Evolutionary conservation across 140 eudicot genomes (phyloP), one percentile per base, ranked within the genome.

Genomic region (Ambrosia hybrid): DNA sequence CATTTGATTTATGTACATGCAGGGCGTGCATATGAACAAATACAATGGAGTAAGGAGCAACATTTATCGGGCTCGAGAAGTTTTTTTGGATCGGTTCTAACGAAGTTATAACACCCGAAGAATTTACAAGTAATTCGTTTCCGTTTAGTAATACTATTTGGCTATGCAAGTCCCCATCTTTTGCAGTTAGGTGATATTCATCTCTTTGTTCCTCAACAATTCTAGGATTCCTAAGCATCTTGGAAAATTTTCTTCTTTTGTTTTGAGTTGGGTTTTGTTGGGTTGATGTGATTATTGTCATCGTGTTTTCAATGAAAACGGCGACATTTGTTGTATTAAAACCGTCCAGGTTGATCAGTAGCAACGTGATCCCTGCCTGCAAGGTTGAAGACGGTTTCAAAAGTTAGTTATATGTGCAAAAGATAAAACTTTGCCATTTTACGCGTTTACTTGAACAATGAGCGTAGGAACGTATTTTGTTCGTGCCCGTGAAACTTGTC

Each of bases 161-260:
- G 85, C 97, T 91, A 49, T 88, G 96, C 73, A 88, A 73, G 71
- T 91, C 70, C 9, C 93, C 96, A 37, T 83, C 71, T 65, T 82
- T 79, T 6, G 93, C 83, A 45, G 96, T 84, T 51, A 91, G 71
- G 73, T 88, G 97, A 65, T 91, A 88, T 69, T 91, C 96, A 39
- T 86, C 89, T 81, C 96, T 84, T 70, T 70, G 51, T 37, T 41
- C 51, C 67, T 26, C 65, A 7, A 45, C 17, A 46, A 55, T 4
- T 71, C 30, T 71, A 77, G 77, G 61, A 9, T 61, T 70, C 51
- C 76, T 56, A 38, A 39, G 5, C 81, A 78, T 70, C 65, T 80
- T 55, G 4, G 82, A 17, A 16, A 66, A 82, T 30, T 75, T 76
- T 69, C 70, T 63, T 73, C 77, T 64, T 64, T 56, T 55, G 16